Evolutionary conservation across 306 rosid genomes (phyloP).

Genomic region (Mimosa bimucronata): DNA sequence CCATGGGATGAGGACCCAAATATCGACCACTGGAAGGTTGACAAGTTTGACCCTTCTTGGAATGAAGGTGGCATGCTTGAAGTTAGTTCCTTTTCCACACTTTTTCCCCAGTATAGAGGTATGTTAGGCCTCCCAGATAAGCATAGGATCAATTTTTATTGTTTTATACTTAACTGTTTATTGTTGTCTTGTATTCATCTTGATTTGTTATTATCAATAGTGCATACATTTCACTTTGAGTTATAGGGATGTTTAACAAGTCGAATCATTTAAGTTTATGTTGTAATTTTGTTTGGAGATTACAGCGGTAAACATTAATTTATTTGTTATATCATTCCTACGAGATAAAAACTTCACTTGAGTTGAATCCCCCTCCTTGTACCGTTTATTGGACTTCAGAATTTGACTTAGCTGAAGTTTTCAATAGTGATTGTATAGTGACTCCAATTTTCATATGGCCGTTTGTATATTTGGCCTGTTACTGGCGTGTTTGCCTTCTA

Average conservation of each 20-base stretch:
- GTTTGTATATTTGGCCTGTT: too few species aligned
- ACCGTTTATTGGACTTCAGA: background rate
- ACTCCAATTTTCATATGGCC: too few species aligned
- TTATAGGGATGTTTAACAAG: background rate
- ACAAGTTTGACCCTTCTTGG: conserved; percentile 87
- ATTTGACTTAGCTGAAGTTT: background rate
- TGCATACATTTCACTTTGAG: background rate
- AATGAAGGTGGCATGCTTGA: conserved; percentile 87
- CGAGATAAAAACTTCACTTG: background rate
- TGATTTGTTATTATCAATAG: background rate
- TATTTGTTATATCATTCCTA: background rate
- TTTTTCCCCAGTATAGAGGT: conserved; percentile 81
- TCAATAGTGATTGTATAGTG: too few species aligned
- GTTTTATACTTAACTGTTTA: background rate
- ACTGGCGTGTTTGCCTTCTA: too few species aligned
- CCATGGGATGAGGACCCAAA: conserved; percentile 98
- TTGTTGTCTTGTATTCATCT: background rate
- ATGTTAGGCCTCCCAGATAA: background rate
- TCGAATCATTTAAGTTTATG: background rate
- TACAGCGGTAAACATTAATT: background rate
- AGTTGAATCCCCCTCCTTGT: background rate
- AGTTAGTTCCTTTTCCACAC: conserved; percentile 86
- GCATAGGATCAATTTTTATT: background rate
- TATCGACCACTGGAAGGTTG: conserved; percentile 80
- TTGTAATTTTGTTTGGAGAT: background rate